phyloP scores from a whole-genome alignment of 768 basidiomycete species.

The Tremella mesenterica region DNA sequence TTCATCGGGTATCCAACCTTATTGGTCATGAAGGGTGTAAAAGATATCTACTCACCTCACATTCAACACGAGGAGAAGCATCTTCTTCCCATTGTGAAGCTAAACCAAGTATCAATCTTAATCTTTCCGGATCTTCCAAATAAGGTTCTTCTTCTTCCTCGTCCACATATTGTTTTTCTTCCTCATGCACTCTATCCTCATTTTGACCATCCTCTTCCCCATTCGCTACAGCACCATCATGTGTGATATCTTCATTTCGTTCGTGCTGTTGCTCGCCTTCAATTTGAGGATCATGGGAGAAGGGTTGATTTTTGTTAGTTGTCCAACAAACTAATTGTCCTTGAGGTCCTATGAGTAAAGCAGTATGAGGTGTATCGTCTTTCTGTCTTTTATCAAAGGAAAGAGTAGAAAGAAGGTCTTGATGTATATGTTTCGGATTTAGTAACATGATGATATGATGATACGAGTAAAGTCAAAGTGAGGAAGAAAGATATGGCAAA shows the following conservation, averaged over 20 bases:
- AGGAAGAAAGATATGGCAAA: too few relatives aligned
- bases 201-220: slow-evolving; percentile 24
- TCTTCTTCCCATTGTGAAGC: slow-evolving; percentile 31
- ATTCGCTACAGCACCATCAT: slow-evolving; percentile 8
- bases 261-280: too few relatives aligned
- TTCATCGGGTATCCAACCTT: too few relatives aligned
- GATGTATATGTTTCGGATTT: neutral
- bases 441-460: neutral
- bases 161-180: neutral
- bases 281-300: too few relatives aligned
- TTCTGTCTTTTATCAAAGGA: too few relatives aligned
- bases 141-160: slow-evolving; percentile 28
- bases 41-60: slow-evolving; percentile 24
- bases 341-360: slow-evolving; percentile 27
- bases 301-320: neutral
- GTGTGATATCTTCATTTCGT: too few relatives aligned
- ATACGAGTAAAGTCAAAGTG: too few relatives aligned
- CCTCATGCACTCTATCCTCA: slow-evolving; percentile 2
- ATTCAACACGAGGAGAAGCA: slow-evolving; percentile 28
- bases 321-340: slow-evolving; percentile 26
- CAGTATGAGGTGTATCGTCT: slow-evolving; percentile 36
- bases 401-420: neutral
- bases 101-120: slow-evolving; percentile 30
- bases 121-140: slow-evolving; percentile 30
- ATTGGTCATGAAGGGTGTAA: too few relatives aligned